A percentile compares a stretch with the other conserved stretches of the same genome.
These are phyloP conservation scores for Paramarasmius palmivorus DNA, from an alignment of 1,284 basidiomycete species.

Conservation along the genomic window DNA sequence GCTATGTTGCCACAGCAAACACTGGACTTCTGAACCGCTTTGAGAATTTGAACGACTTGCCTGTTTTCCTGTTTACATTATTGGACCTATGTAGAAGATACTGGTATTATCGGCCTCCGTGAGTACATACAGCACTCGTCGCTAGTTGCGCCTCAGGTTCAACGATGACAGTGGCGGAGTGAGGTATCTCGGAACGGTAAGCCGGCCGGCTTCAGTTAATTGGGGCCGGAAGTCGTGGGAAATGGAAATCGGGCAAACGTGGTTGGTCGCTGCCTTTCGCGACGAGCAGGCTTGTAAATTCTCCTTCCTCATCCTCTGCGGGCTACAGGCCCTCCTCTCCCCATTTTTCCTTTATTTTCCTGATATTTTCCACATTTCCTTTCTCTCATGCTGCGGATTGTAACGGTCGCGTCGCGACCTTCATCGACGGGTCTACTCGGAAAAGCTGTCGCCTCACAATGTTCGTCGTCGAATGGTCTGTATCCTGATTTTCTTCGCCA, in stretches of 20 bases:
- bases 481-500: slow-evolving; percentile 23
- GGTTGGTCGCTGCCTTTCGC: slow-evolving; percentile 41
- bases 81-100: too few relatives aligned
- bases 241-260: slow-evolving; percentile 34
- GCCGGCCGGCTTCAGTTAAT: not conserved
- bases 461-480: slow-evolving; percentile 42
- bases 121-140: too few relatives aligned
- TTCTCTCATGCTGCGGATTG: slow-evolving; percentile 60
- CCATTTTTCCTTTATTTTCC: slow-evolving; percentile 19
- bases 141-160: too few relatives aligned
- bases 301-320: slow-evolving; percentile 21
- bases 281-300: slow-evolving; percentile 28
- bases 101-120: too few relatives aligned
- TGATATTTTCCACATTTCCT: slow-evolving; percentile 15
- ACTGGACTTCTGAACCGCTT: too few relatives aligned
- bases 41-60: too few relatives aligned
- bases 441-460: slow-evolving; percentile 42
- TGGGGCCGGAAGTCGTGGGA: slow-evolving; percentile 1
- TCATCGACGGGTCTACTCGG: slow-evolving; percentile 66
- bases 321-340: slow-evolving; percentile 24
- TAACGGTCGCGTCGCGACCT: slow-evolving; percentile 55
- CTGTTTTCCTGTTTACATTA: too few relatives aligned
- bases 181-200: not conserved
- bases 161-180: not conserved
- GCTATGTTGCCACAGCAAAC: too few relatives aligned